Evolutionary conservation across 2,329 filamentous ascomycete genomes (phyloP).

Genomic region (Talaromyces verruculosus): DNA sequence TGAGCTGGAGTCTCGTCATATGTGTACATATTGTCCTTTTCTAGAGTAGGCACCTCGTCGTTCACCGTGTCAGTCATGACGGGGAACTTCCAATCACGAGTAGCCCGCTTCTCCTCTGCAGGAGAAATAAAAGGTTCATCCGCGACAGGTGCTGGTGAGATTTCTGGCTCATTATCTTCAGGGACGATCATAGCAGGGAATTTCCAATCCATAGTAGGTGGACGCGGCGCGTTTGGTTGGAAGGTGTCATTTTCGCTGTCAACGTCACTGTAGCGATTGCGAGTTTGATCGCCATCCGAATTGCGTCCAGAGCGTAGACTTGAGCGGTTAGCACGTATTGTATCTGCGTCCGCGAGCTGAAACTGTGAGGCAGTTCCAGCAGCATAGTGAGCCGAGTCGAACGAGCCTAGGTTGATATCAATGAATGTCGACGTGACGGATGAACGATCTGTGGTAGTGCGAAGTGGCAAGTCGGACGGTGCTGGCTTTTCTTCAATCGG

Average conservation of each 20-base stretch:
- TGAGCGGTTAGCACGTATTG: slow-evolving; percentile 56
- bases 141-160: background rate
- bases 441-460: slow-evolving; percentile 47
- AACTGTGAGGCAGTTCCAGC: slow-evolving; percentile 54
- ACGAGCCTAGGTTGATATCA: slow-evolving; percentile 59
- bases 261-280: slow-evolving; percentile 29
- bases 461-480: slow-evolving; percentile 56
- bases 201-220: slow-evolving; percentile 51
- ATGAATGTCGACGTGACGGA: slow-evolving; percentile 51
- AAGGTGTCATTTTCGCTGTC: slow-evolving; percentile 25
- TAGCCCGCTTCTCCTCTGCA: slow-evolving; percentile 37
- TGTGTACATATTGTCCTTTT: slow-evolving; percentile 2
- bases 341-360: slow-evolving; percentile 54
- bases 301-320: slow-evolving; percentile 47
- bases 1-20: slow-evolving; percentile 29
- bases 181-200: slow-evolving; percentile 40
- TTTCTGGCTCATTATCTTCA: slow-evolving; percentile 27
- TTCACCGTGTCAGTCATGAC: slow-evolving; percentile 34
- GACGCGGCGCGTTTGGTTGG: slow-evolving; percentile 40
- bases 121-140: slow-evolving; percentile 9
- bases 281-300: slow-evolving; percentile 37
- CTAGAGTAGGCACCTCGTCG: slow-evolving; percentile 10
- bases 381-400: slow-evolving; percentile 52
- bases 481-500: slow-evolving; percentile 46
- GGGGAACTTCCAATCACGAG: slow-evolving; percentile 58